phyloP scores from a whole-genome alignment of 1,284 basidiomycete genomes.

The Melampsora americana region DNA sequence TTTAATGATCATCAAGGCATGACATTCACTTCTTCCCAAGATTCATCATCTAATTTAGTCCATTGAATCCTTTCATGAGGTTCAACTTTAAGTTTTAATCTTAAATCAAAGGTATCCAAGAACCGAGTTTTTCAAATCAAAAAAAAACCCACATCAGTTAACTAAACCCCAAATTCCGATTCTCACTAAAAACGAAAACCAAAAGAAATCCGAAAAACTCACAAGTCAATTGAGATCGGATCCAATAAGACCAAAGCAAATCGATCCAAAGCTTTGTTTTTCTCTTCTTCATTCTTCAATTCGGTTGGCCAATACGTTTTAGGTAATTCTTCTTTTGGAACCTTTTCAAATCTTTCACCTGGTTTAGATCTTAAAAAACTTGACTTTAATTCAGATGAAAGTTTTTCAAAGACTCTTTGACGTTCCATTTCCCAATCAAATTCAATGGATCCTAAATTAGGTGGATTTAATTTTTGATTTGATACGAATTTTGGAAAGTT shows the following conservation, averaged over 20 bases:
- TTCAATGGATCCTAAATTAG: neutral
- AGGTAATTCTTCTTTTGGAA: neutral
- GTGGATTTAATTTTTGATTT: neutral
- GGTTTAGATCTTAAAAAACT: constrained; percentile 17
- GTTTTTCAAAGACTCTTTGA: constrained; percentile 22
- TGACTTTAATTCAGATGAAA: constrained; percentile 22
- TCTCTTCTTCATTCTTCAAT: neutral
- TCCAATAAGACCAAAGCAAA: constrained; percentile 33
- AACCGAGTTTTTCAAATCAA: neutral
- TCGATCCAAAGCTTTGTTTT: neutral
- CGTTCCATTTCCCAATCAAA: constrained; percentile 33
- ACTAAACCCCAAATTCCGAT: neutral
- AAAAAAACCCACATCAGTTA: neutral
- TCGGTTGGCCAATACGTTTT: neutral
- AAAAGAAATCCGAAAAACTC: neutral
- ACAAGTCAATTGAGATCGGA: constrained; percentile 29
- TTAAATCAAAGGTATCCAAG: neutral
- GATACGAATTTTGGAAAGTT: neutral
- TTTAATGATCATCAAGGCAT: neutral
- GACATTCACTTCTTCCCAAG: neutral
- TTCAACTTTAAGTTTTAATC: neutral
- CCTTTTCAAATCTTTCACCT: neutral
- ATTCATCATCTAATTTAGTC: neutral
- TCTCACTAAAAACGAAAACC: neutral
- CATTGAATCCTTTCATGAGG: neutral